These are phyloP conservation scores for Rutstroemia sp. DNA, from an alignment of 2,329 filamentous ascomycete species.

Conservation along the genomic window DNA sequence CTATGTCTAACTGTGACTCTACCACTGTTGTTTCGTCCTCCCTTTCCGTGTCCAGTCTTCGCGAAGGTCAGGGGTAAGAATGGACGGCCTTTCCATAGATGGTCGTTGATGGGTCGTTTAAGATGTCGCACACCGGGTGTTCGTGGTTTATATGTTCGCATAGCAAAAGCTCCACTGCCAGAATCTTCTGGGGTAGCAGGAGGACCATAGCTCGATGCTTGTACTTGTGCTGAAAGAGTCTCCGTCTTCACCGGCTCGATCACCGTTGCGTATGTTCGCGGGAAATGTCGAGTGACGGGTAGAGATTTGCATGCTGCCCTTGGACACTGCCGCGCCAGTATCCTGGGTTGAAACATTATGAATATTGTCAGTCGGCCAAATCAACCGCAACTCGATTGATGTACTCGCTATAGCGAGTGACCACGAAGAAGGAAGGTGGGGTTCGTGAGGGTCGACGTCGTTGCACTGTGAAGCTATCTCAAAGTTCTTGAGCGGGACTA, in stretches of 20 bases:
- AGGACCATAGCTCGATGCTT: constrained; percentile 36
- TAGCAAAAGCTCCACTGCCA: constrained; percentile 29
- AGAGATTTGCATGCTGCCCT: constrained; percentile 40
- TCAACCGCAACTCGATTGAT: constrained; percentile 8
- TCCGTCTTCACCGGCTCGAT: constrained; percentile 33
- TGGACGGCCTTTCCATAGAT: constrained; percentile 90
- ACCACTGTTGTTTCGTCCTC: constrained; percentile 84
- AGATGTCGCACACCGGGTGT: constrained; percentile 91
- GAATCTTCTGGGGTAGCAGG: constrained; percentile 35
- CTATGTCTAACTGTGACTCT: constrained; percentile 83
- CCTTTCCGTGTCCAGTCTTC: constrained; percentile 88
- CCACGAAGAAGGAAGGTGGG: not conserved
- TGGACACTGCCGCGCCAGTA: constrained; percentile 40
- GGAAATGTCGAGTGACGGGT: constrained; percentile 36
- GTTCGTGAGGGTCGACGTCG: not conserved
- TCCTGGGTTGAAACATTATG: constrained; percentile 58
- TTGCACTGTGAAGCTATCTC: constrained; percentile 4
- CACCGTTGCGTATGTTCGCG: constrained; percentile 44
- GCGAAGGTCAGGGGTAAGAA: constrained; percentile 77
- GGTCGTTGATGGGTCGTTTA: constrained; percentile 87
- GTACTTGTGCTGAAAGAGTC: constrained; percentile 31
- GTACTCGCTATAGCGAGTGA: constrained; percentile 8
- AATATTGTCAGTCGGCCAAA: constrained; percentile 2
- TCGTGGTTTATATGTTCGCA: constrained; percentile 87
- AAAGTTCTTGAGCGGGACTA: constrained; percentile 6